Base-by-base conservation (phyloP, 768 basidiomycete species). In the Hygrophoropsis aurantiaca region DNA sequence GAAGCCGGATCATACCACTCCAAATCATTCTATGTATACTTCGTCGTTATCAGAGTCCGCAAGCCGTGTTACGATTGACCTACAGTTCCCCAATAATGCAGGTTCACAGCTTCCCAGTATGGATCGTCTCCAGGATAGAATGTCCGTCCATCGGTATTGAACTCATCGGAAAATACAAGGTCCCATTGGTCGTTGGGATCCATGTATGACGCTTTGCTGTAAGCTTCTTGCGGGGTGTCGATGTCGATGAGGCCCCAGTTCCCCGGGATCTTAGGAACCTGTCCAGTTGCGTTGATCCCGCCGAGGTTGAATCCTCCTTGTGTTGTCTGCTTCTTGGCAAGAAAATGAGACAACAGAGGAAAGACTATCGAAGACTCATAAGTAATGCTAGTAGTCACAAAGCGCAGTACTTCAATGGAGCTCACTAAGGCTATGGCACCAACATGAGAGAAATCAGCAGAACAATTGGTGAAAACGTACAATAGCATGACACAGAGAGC, bases 101-200 rank as follows among this genome's bases (percentile, higher is more conserved):
- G 42, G 60, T 77, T 83, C 1, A 58, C 76, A 1, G 66, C 73
- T 41, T 68, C 73, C 73, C 73, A 85, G 56, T 78, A 84, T 2
- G 83, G 82, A 61, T 83, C 83, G 49, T 83, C 81, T 2, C 81
- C 88, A 3, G 82, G 75, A 64, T 81, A 84, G 60, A 88, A 88
- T 6, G 80, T 72, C 10, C 87, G 70, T 0, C 87, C 89, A 2
- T 87, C 85, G 19, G 60, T 62, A 49, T 91, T 80, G 63, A 93
- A 93, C 70, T 92, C 90, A 60, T 93, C 90, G 1, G 81, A 84
- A 65, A 90, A 93, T 15, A 90, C 81, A 44, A 87, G 70, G 68
- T 73, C 64, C 58, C 67, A 34, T 3, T 70, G 68, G 25, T 67
- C 62, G 13, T 65, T 7, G 1, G 64, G 49, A 33, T 51, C 55